Percentiles rank a stretch among this genome's conserved stretches.
phyloP scores from a whole-genome alignment of 345 rosid species.

The Populus euphratica region DNA sequence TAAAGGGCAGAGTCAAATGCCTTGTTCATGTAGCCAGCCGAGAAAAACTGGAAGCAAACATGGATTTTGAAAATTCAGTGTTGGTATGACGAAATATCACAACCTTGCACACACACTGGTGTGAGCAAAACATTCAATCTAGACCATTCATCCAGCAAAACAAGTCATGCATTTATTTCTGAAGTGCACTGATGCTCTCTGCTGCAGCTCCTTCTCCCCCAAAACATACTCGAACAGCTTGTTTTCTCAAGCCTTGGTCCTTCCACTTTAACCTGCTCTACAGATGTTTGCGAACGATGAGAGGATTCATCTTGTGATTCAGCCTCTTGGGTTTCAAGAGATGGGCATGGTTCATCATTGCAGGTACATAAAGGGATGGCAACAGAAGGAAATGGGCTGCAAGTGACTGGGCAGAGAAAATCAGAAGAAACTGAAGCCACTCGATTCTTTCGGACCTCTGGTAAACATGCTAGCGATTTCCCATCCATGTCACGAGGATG shows the following conservation, averaged over 20 bases:
- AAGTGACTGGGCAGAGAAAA: conserved; percentile 78
- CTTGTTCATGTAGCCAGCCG: conserved; percentile 23
- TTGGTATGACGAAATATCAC: background rate
- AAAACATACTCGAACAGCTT: conserved; percentile 89
- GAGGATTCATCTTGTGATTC: conserved; percentile 53
- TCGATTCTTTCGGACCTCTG: conserved; percentile 62
- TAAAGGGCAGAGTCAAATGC: conserved; percentile 13
- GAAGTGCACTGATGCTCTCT: conserved; percentile 98
- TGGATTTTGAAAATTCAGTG: conserved; percentile 19
- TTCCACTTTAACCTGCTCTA: conserved; percentile 66
- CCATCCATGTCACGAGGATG: conserved; percentile 55
- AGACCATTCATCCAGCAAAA: background rate
- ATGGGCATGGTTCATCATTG: conserved; percentile 75
- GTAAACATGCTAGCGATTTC: conserved; percentile 54
- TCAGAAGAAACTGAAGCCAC: conserved; percentile 82
- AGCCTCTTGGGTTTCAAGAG: conserved; percentile 57
- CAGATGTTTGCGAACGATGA: conserved; percentile 36
- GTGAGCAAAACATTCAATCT: background rate
- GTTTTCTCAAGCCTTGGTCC: conserved; percentile 77
- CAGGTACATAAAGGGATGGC: conserved; percentile 85
- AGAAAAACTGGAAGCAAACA: conserved; percentile 26
- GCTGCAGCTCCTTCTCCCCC: conserved; percentile 99
- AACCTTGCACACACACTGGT: background rate
- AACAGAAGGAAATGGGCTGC: conserved; percentile 92
- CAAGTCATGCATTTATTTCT: conserved; percentile 75